phyloP scores from a whole-genome alignment of 1,284 basidiomycete species.

The Filobasidium uniguttulatum region DNA sequence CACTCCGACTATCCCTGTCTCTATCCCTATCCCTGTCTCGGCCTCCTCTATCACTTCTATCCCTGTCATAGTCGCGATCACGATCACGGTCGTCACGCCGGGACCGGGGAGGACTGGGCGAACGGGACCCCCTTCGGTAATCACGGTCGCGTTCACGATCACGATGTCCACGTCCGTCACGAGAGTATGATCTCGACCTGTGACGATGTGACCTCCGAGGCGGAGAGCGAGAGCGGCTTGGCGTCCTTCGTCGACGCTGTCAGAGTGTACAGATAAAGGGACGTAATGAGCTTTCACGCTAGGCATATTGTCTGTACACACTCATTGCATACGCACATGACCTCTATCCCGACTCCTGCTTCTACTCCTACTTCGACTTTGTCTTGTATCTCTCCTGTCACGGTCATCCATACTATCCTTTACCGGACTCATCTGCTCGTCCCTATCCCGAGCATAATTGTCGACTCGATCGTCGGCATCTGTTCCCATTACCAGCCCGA shows the following conservation, averaged over 20 bases:
- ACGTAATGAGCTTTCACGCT: not conserved
- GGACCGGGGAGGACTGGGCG: not conserved
- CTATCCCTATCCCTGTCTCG: no score
- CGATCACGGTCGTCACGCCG: no score
- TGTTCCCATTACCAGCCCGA: no score
- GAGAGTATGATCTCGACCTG: conserved; percentile 43
- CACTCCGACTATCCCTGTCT: no score
- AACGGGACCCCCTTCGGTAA: conserved; percentile 31
- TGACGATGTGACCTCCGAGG: conserved; percentile 50
- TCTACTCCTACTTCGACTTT: conserved; percentile 9
- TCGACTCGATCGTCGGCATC: conserved; percentile 5
- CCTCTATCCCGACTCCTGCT: conserved; percentile 2
- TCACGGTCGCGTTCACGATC: conserved; percentile 48
- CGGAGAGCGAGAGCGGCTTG: conserved; percentile 34
- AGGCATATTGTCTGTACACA: not conserved
- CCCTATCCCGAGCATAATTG: conserved; percentile 3
- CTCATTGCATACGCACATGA: not conserved
- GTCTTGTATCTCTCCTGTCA: conserved; percentile 3
- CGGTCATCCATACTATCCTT: no score
- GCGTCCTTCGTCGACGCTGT: not conserved
- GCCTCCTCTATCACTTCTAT: conserved; percentile 15
- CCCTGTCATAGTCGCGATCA: conserved; percentile 44
- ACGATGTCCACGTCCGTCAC: conserved; percentile 45
- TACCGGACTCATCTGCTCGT: conserved; percentile 1
- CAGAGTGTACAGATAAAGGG: not conserved